A percentile compares a stretch with the other conserved stretches of the same genome.
These are phyloP conservation scores for Pachysandra terminalis DNA, from an alignment of 164 flowering plant species.

Conservation along the genomic window DNA sequence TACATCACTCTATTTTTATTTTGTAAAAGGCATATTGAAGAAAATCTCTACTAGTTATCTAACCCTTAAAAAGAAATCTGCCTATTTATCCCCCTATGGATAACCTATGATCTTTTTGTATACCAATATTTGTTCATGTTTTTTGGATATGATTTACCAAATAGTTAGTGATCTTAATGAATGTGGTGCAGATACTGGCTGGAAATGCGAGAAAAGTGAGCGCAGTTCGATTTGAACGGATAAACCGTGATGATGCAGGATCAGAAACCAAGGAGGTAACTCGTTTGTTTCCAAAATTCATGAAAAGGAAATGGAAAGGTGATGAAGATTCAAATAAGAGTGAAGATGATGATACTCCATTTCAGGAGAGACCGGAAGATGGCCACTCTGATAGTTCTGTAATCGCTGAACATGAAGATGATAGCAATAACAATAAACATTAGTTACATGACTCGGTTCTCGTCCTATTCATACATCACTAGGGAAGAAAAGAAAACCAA, in stretches of 20 bases:
- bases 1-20: too few species aligned
- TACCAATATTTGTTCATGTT: too few species aligned
- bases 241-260: constrained; percentile 38
- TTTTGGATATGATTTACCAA: neutral
- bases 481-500: constrained; percentile 10
- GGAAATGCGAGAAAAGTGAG: constrained; percentile 97
- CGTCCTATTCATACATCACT: constrained; percentile 23
- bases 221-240: constrained; percentile 76
- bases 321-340: constrained; percentile 30
- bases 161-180: neutral
- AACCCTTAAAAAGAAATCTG: neutral
- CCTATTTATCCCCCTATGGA: too few species aligned
- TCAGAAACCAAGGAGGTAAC: constrained; percentile 54
- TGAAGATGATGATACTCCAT: constrained; percentile 23
- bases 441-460: constrained; percentile 24
- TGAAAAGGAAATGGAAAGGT: constrained; percentile 60
- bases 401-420: constrained; percentile 32
- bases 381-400: constrained; percentile 28
- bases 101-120: too few species aligned
- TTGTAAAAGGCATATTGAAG: neutral
- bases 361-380: constrained; percentile 31
- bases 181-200: constrained; percentile 70
- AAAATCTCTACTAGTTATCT: neutral
- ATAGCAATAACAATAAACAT: constrained; percentile 26
- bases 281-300: constrained; percentile 63